Evolutionary conservation across 768 basidiomycete species (phyloP).

Genomic region (Hericium coralloides): DNA sequence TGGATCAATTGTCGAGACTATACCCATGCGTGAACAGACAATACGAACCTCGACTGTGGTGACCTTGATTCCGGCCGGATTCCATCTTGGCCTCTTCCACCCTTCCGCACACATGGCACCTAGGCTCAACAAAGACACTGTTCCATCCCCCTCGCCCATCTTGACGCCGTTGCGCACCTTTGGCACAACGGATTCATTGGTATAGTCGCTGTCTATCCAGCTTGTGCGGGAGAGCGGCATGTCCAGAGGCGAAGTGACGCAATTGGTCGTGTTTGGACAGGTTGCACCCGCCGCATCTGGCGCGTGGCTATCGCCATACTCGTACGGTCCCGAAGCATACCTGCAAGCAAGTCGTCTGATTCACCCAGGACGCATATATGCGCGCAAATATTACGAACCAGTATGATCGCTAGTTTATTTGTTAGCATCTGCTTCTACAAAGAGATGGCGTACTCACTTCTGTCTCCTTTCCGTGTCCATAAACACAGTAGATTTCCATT

Average conservation of each 20-base stretch:
- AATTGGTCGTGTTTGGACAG: conserved; percentile 39
- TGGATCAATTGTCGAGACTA: neutral
- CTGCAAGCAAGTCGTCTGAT: conserved; percentile 21
- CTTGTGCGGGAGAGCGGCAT: conserved; percentile 47
- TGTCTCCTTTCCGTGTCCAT: conserved; percentile 94
- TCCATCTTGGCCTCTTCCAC: conserved; percentile 86
- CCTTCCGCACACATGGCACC: conserved; percentile 98
- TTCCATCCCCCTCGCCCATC: conserved; percentile 94
- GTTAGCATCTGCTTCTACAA: neutral
- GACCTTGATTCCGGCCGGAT: conserved; percentile 81
- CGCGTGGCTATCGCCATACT: conserved; percentile 47
- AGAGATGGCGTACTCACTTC: conserved; percentile 45
- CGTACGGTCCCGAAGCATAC: conserved; percentile 67
- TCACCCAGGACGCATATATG: too few relatives aligned
- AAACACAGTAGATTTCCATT: conserved; percentile 88
- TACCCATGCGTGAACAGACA: neutral
- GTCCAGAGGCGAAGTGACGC: conserved; percentile 37
- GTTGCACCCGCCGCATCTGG: conserved; percentile 32
- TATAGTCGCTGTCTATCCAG: conserved; percentile 84
- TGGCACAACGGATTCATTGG: conserved; percentile 49
- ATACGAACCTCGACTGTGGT: conserved; percentile 73
- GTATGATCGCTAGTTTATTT: conserved; percentile 61
- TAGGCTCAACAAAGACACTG: conserved; percentile 74
- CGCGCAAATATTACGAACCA: conserved; percentile 37
- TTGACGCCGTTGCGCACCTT: conserved; percentile 76